A percentile compares a stretch with the other conserved stretches of the same genome.
Evolutionary conservation across 352 stramenopile species (phyloP).

Genomic region (Phytophthora gonapodyides): DNA sequence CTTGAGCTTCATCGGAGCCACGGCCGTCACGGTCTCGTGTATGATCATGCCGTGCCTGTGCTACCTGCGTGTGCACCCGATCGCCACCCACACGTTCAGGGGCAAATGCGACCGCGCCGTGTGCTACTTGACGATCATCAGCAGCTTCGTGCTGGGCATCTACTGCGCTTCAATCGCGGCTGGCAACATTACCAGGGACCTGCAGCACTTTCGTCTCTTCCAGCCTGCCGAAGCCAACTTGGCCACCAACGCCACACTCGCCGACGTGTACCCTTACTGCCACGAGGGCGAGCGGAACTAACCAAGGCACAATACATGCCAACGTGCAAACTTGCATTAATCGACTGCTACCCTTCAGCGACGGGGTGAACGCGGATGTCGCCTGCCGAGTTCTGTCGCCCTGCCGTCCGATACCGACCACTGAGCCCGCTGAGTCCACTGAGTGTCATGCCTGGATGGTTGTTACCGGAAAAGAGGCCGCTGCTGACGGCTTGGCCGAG

Average conservation of each 20-base stretch:
- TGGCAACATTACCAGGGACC: constrained; percentile 55
- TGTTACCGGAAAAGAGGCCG: constrained; percentile 26
- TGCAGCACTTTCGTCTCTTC: constrained; percentile 60
- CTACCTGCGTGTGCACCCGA: constrained; percentile 72
- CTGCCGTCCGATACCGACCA: constrained; percentile 21
- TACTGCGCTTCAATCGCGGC: constrained; percentile 61
- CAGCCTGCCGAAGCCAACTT: constrained; percentile 31
- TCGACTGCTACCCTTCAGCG: constrained; percentile 16
- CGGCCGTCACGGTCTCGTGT: constrained; percentile 65
- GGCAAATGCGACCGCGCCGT: constrained; percentile 54
- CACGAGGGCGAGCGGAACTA: constrained; percentile 67
- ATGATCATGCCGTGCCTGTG: constrained; percentile 83
- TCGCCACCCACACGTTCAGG: constrained; percentile 48
- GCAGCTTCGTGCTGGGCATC: constrained; percentile 50
- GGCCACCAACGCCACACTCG: constrained; percentile 21
- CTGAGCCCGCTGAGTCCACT: constrained; percentile 22
- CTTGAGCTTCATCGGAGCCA: constrained; percentile 68
- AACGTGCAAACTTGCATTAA: constrained; percentile 2
- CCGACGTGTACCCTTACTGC: constrained; percentile 63
- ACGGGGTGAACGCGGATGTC: constrained; percentile 43
- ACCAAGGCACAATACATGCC: constrained; percentile 14
- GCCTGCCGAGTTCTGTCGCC: constrained; percentile 23
- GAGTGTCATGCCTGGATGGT: constrained; percentile 13
- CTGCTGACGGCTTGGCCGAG: constrained; percentile 39
- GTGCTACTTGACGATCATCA: constrained; percentile 59